Base-by-base conservation (phyloP, 164 flowering plant species). In the Vitis labrusca region DNA sequence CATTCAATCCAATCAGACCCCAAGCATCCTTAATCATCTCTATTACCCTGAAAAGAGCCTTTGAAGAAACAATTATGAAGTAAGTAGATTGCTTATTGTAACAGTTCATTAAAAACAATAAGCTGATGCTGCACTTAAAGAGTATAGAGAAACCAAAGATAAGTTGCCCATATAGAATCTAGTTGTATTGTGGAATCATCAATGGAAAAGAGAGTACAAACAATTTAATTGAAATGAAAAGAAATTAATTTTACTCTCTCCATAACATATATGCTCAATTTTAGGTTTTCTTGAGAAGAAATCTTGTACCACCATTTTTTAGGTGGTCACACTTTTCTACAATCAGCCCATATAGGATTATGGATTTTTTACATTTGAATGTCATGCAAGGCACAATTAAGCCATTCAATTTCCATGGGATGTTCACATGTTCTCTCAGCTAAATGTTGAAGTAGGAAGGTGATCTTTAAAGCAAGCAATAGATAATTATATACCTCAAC, bases 21-120 rank as follows among this genome's bases (percentile, higher is more conserved):
- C 80, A 77, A 37, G 89, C 85, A 79, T 85, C 91, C 71, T 78
- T 83, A 32, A 90, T 62, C 86, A 93, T 87, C 77, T 90, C 94
- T 76, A 67, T 64, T 63, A 78, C 84, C 80, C 93, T 89, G 69
- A 79, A 86, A 76, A 82, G 53, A 75, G 77, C 86, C 95, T 94
- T 77, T 64, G 59, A 29, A 71, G 37, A 71, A 61, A 51, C 7
- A 71, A 70, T 59, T 68, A 29, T 8, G 63, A 56, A 65, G n/a
- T 16, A 55, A 32, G 10, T 55, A 63, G 30, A 49, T 13, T 19
- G 47, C 11, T 55, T 3, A 70, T 17, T 1, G n/a, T 50, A 60
- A n/a, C 19, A 14, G 15, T 61, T 29, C 17, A n/a, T 15, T 11
- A 52, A 10, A 61, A 30, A 8, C 9, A 17, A 14, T 32, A 63